phyloP scores from a whole-genome alignment of 352 stramenopile species.

The Globisporangium okanoganense region DNA sequence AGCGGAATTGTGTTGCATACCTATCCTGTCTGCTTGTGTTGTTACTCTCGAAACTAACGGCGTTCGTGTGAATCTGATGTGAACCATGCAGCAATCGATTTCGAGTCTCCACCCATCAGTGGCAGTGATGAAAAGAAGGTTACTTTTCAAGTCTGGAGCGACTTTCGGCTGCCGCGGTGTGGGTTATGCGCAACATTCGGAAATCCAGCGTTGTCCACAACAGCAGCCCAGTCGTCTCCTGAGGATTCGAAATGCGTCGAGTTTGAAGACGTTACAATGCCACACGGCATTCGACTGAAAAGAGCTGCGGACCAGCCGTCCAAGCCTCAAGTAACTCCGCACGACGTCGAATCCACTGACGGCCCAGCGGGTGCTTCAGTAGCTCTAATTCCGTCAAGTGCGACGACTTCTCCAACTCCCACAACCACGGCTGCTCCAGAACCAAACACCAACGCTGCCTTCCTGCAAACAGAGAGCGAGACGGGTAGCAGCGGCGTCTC shows the following conservation, averaged over 20 bases:
- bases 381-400: neutral
- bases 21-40: neutral
- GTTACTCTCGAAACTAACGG: constrained; percentile 3
- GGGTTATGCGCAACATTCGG: constrained; percentile 51
- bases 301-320: neutral
- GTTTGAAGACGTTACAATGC: constrained; percentile 30
- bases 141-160: constrained; percentile 33
- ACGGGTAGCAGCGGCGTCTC: neutral
- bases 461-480: constrained; percentile 1
- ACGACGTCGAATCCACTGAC: neutral
- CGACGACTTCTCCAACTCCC: neutral
- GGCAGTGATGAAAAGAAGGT: neutral
- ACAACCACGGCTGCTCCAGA: neutral
- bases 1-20: constrained; percentile 11
- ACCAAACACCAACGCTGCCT: neutral
- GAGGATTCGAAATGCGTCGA: constrained; percentile 23
- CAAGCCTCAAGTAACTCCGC: neutral
- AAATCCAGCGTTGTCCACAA: neutral
- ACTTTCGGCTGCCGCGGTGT: constrained; percentile 44
- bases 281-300: constrained; percentile 12
- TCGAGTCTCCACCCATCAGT: neutral
- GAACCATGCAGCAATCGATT: constrained; percentile 15
- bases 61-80: constrained; percentile 4
- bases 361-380: neutral
- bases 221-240: neutral